phyloP scores from a whole-genome alignment of 768 basidiomycete species.

The Phanerodontia chrysosporium region DNA sequence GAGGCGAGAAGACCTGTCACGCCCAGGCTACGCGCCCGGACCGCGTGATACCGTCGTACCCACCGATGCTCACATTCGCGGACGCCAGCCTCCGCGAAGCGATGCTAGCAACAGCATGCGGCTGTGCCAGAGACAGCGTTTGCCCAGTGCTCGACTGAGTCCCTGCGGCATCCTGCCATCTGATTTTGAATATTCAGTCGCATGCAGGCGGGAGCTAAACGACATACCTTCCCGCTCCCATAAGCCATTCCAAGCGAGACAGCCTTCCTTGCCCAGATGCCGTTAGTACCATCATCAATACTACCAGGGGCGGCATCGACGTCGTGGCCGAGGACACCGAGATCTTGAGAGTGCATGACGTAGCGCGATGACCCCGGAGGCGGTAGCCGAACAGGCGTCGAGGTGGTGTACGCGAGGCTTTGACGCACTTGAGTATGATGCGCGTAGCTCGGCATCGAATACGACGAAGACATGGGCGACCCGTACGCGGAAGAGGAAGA shows the following conservation, averaged over 20 bases:
- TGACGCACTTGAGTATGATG: background rate
- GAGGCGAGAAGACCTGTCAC: background rate
- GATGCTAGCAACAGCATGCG: background rate
- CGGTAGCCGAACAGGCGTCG: background rate
- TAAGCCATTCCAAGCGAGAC: background rate
- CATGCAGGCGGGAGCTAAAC: background rate
- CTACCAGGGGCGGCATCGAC: background rate
- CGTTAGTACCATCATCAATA: background rate
- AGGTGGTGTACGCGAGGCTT: background rate
- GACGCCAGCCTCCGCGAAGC: background rate
- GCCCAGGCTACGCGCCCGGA: background rate
- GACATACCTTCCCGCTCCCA: background rate
- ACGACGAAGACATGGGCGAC: background rate
- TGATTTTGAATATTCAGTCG: background rate
- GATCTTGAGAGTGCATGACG: background rate
- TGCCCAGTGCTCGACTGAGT: background rate
- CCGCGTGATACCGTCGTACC: background rate
- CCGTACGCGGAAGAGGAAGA: background rate
- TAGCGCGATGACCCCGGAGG: background rate
- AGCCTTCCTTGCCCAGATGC: background rate
- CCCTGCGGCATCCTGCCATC: background rate
- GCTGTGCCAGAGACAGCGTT: background rate
- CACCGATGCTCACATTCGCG: background rate
- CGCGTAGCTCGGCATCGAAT: background rate
- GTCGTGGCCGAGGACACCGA: background rate